Percentiles rank a stretch among this genome's conserved stretches.
These are phyloP conservation scores for Aspergillus sp. DNA, from an alignment of 2,329 filamentous ascomycete genomes.

Conservation along the genomic window DNA sequence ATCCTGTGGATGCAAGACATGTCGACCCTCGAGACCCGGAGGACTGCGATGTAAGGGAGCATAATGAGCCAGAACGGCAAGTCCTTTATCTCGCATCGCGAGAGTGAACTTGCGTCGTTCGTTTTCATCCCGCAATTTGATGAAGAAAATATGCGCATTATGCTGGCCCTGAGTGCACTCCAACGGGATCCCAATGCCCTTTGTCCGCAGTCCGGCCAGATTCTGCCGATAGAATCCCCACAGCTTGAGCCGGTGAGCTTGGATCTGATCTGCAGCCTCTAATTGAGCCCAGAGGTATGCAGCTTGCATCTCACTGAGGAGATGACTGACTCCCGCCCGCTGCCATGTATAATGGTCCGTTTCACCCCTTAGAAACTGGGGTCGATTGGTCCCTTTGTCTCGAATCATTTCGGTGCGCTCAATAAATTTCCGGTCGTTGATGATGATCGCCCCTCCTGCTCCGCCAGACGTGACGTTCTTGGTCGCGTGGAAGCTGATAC, in stretches of 20 bases:
- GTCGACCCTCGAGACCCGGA: not conserved
- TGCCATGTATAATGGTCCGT: slow-evolving; percentile 7
- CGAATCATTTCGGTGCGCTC: slow-evolving; percentile 6
- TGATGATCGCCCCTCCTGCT: slow-evolving; percentile 8
- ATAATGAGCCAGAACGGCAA: not conserved
- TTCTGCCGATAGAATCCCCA: slow-evolving; percentile 4
- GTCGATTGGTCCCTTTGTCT: slow-evolving; percentile 8
- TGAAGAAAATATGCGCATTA: slow-evolving; percentile 1
- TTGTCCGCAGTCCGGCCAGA: not conserved
- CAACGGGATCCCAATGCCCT: not conserved
- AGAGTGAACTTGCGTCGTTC: not conserved
- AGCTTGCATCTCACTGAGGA: slow-evolving; percentile 7
- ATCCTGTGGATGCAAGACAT: slow-evolving; percentile 1
- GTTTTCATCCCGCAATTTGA: not conserved
- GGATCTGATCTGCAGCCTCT: slow-evolving; percentile 4
- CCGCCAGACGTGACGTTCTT: slow-evolving; percentile 11
- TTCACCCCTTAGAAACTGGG: slow-evolving; percentile 6
- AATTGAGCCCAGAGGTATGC: slow-evolving; percentile 9
- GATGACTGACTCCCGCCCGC: slow-evolving; percentile 5
- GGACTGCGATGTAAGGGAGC: not conserved
- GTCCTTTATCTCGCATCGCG: not conserved
- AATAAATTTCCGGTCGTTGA: slow-evolving; percentile 6
- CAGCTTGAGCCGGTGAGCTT: slow-evolving; percentile 1
- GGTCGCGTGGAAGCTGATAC: slow-evolving; percentile 12
- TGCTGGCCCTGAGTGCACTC: not conserved